Evolutionary conservation across 2,329 filamentous ascomycete species (phyloP), one percentile per base, ranked within the genome.

Genomic region (Stenocarpella maydis): DNA sequence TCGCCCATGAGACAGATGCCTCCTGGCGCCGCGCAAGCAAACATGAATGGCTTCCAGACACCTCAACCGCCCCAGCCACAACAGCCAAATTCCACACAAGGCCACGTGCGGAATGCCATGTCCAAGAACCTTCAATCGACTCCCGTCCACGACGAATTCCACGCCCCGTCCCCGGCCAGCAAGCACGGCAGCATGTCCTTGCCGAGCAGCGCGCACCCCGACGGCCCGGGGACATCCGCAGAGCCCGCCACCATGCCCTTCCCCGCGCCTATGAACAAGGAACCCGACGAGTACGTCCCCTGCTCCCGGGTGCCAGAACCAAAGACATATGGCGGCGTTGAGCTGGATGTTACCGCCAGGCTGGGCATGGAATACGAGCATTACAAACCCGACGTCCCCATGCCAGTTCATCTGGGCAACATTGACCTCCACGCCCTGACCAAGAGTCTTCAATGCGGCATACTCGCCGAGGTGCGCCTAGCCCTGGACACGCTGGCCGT

Each of bases 401-500:
- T 85, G 2, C 85, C 94, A 21, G 83, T 87, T 26, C 95, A 98
- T 74, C 85, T 98, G 65, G 96, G 95, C 10, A 87, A 94, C 24
- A 92, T 98, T 72, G 95, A 99, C 76, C 91, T 98, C 34, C 91
- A 95, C 73, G 94, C 95, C 24, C 85, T 99, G 49, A 97, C 91
- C 0, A 92, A 94, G 83, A 94, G 94, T 75, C 83, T 99, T 45
- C 94, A 97, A 77, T 97, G 92, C 67, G 95, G 95, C 0, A 92
- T 98, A 52, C 91, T 94, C 74, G 90, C 90, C 6, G 96, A 99
- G 80, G 91, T 97, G n/a, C 90, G 95, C 12, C 82, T 97, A 71
- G 95, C 95, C 2, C 83, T 99, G 53, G 96, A 98, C 78, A 93
- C 92, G 0, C 83, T 99, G 43, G 90, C 90, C 12, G 89, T 88